These are phyloP conservation scores for Pseudoperonospora humuli DNA, from an alignment of 352 stramenopile species.

Conservation along the genomic window DNA sequence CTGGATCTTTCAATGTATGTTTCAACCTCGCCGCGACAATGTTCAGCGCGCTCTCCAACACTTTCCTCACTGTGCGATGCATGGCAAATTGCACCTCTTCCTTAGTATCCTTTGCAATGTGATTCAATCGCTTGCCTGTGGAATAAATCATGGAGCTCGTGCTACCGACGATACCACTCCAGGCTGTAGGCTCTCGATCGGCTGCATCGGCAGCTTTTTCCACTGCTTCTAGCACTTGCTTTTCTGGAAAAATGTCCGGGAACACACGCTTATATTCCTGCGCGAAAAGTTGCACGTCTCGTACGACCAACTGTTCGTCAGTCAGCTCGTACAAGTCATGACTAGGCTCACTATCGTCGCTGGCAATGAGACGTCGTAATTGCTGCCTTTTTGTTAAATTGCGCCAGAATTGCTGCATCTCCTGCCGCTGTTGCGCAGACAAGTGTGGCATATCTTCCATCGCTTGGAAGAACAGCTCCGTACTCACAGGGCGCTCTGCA, in stretches of 20 bases:
- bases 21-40: constrained; percentile 71
- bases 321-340: neutral
- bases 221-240: constrained; percentile 49
- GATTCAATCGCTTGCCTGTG: constrained; percentile 73
- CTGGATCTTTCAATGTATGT: constrained; percentile 65
- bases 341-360: constrained; percentile 1
- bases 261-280: constrained; percentile 81
- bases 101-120: constrained; percentile 79
- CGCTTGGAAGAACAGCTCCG: constrained; percentile 54
- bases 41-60: constrained; percentile 70
- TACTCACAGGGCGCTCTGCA: constrained; percentile 42
- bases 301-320: constrained; percentile 29
- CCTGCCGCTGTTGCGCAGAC: constrained; percentile 47
- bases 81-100: constrained; percentile 75
- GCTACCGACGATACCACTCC: constrained; percentile 65
- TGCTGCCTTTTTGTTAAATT: constrained; percentile 51
- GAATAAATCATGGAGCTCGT: constrained; percentile 76
- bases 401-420: constrained; percentile 73
- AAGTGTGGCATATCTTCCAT: constrained; percentile 51
- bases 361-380: constrained; percentile 1
- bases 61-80: constrained; percentile 69
- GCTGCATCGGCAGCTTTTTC: constrained; percentile 36
- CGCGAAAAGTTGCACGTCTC: constrained; percentile 66
- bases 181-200: constrained; percentile 22
- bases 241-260: constrained; percentile 65